Evolutionary conservation across 2,329 filamentous ascomycete genomes (phyloP).

Genomic region (Nigrospora osmanthi): DNA sequence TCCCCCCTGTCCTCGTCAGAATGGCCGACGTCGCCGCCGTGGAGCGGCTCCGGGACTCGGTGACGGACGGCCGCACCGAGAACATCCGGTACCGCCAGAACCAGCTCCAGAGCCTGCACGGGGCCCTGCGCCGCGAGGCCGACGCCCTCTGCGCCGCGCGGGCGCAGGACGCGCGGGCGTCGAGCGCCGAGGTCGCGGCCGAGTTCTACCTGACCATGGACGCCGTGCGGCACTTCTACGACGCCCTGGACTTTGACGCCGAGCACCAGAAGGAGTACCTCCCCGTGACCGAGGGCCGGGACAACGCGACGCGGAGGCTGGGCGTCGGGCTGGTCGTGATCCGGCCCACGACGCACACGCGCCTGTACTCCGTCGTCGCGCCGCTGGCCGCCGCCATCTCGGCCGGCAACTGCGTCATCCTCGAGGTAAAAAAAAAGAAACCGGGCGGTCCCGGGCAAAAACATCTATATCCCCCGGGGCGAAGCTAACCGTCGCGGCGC

Average conservation of each 20-base stretch:
- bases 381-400: slow-evolving; percentile 25
- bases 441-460: too few relatives aligned
- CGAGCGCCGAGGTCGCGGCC: slow-evolving; percentile 22
- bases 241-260: slow-evolving; percentile 15
- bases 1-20: neutral
- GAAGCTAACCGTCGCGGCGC: too few relatives aligned
- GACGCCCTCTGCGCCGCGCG: slow-evolving; percentile 22
- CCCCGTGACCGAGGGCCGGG: slow-evolving; percentile 13
- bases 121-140: slow-evolving; percentile 17
- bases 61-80: slow-evolving; percentile 27
- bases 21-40: slow-evolving; percentile 6
- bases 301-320: slow-evolving; percentile 11
- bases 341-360: slow-evolving; percentile 19
- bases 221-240: slow-evolving; percentile 19
- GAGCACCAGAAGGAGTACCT: slow-evolving; percentile 21
- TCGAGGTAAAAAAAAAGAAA: slow-evolving; percentile 17
- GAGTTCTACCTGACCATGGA: slow-evolving; percentile 22
- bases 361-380: slow-evolving; percentile 22
- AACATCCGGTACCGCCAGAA: slow-evolving; percentile 28
- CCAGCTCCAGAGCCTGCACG: slow-evolving; percentile 28
- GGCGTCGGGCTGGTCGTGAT: slow-evolving; percentile 22
- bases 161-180: slow-evolving; percentile 17
- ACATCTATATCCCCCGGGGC: neutral
- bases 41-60: slow-evolving; percentile 22
- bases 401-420: slow-evolving; percentile 25